Evolutionary conservation across 2,329 filamentous ascomycete species (phyloP).

Genomic region (Mycosphaerelloides madeirae): DNA sequence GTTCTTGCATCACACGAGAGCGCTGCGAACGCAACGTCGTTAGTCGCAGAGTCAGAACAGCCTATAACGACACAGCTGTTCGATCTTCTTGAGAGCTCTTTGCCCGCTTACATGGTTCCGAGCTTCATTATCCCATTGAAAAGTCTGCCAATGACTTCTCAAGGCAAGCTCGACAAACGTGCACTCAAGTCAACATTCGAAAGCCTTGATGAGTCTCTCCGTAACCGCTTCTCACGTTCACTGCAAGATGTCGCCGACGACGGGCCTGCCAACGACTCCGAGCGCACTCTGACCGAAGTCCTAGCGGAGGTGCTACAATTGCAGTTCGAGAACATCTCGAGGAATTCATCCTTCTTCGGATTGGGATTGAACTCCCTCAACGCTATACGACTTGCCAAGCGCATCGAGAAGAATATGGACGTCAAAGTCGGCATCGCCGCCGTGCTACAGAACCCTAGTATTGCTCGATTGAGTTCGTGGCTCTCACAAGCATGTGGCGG

Average conservation of each 20-base stretch:
- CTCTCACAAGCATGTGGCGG: too few species aligned
- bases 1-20: conserved; percentile 42
- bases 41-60: conserved; percentile 1
- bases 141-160: conserved; percentile 63
- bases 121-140: conserved; percentile 66
- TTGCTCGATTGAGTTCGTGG: conserved; percentile 51
- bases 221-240: conserved; percentile 40
- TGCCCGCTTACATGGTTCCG: conserved; percentile 78
- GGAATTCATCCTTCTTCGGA: conserved; percentile 69
- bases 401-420: conserved; percentile 48
- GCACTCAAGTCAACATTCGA: conserved; percentile 49
- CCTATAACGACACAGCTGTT: conserved; percentile 44
- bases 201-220: conserved; percentile 41
- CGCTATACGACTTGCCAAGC: conserved; percentile 64
- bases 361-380: conserved; percentile 65
- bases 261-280: conserved; percentile 50
- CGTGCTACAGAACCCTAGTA: conserved; percentile 62
- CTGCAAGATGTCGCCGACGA: conserved; percentile 33
- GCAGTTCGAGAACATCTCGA: conserved; percentile 46
- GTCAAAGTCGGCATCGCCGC: conserved; percentile 59
- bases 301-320: conserved; percentile 51
- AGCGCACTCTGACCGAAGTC: conserved; percentile 52
- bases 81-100: conserved; percentile 47
- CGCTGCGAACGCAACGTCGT: neutral
- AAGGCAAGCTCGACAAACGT: conserved; percentile 67